phyloP scores from a whole-genome alignment of 257 asterid genomes.

The Solanum chilense region DNA sequence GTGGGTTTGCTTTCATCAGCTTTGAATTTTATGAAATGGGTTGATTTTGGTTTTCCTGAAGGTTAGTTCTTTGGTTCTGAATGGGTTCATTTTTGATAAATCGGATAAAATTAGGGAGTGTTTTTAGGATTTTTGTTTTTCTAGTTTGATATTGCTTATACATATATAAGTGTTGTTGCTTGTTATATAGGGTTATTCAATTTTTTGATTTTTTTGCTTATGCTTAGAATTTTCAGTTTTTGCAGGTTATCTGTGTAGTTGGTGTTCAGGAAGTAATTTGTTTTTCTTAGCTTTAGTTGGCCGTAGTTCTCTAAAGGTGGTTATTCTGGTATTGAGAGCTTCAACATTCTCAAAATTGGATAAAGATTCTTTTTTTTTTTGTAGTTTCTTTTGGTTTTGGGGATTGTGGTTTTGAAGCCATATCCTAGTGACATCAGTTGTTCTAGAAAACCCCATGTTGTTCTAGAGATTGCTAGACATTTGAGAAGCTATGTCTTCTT shows the following conservation, averaged over 20 bases:
- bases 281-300: background rate
- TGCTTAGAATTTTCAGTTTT: background rate
- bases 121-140: background rate
- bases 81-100: background rate
- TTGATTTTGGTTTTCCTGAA: background rate
- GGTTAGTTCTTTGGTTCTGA: background rate
- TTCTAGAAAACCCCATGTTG: background rate
- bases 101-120: background rate
- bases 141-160: background rate
- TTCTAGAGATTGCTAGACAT: background rate
- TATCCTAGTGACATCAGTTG: background rate
- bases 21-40: background rate
- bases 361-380: background rate
- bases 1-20: background rate
- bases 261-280: background rate
- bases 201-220: background rate
- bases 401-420: background rate
- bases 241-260: background rate
- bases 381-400: background rate
- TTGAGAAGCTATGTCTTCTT: conserved; percentile 33
- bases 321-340: background rate
- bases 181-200: background rate
- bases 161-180: background rate
- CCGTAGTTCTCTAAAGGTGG: background rate
- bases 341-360: background rate